Conservation (phyloP, 2,329 filamentous ascomycete genomes). For the Colletotrichum paranaense region DNA sequence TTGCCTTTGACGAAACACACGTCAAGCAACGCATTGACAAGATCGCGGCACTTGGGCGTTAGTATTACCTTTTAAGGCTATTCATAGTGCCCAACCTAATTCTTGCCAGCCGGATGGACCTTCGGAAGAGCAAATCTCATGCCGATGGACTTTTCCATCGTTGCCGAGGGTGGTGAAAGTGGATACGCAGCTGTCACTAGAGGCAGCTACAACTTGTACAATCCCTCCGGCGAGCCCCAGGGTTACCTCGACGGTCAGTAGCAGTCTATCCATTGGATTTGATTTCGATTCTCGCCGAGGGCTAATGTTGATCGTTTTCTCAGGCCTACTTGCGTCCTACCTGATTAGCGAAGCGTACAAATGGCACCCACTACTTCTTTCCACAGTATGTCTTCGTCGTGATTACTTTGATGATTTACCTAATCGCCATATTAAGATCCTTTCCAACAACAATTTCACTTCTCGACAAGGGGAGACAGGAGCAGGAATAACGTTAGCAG, state of each 20-base stretch:
- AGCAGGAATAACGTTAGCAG: not conserved
- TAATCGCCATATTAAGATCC: not conserved
- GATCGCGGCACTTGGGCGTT: not conserved
- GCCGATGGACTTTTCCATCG: conserved; percentile 30
- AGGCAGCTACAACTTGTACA: conserved; percentile 18
- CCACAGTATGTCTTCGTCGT: not conserved
- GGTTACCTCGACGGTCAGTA: conserved; percentile 10
- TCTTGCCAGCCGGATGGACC: not conserved
- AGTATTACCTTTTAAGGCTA: not conserved
- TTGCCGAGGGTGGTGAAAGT: conserved; percentile 9
- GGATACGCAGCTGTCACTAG: conserved; percentile 21
- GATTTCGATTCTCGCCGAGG: not conserved
- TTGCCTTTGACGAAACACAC: conserved; percentile 1
- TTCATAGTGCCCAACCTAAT: not conserved
- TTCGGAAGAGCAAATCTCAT: conserved; percentile 2
- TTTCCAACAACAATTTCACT: not conserved
- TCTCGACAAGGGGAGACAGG: not conserved
- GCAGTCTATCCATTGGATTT: not conserved
- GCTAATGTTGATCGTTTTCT: not conserved
- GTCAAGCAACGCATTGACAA: conserved; percentile 4
- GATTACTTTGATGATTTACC: not conserved
- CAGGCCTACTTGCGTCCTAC: conserved; percentile 21
- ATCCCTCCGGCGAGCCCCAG: not conserved
- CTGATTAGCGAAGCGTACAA: conserved; percentile 25
- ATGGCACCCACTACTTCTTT: conserved; percentile 24